phyloP scores from a whole-genome alignment of 1,284 basidiomycete genomes.

The Pholiota adiposa region DNA sequence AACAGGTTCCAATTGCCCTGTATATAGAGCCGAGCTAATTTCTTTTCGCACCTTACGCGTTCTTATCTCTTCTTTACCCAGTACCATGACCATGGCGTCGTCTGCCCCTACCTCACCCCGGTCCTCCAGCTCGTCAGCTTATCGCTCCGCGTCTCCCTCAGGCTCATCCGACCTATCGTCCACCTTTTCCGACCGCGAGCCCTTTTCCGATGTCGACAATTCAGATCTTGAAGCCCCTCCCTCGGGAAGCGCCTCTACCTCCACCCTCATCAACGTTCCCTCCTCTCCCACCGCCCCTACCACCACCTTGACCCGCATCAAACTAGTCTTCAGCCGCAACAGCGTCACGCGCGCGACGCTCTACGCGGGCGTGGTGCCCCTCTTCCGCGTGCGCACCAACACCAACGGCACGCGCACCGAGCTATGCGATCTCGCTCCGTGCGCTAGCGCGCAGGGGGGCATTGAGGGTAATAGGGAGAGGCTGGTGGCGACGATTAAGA shows the following conservation, averaged over 20 bases:
- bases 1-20: background rate
- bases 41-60: background rate
- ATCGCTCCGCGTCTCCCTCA: background rate
- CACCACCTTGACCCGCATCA: too few species aligned
- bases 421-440: slow-evolving; percentile 10
- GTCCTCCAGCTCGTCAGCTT: background rate
- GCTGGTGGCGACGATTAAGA: slow-evolving; percentile 19
- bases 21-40: background rate
- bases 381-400: slow-evolving; percentile 20
- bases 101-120: background rate
- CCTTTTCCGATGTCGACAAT: background rate
- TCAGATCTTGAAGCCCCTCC: too few species aligned
- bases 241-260: slow-evolving; percentile 11
- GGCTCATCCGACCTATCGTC: background rate
- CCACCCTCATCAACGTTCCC: slow-evolving; percentile 20
- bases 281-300: slow-evolving; percentile 13
- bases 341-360: slow-evolving; percentile 20
- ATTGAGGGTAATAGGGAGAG: slow-evolving; percentile 6
- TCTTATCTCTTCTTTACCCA: background rate
- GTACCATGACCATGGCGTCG: background rate
- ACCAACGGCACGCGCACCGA: slow-evolving; percentile 18
- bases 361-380: slow-evolving; percentile 12
- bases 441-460: background rate
- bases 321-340: slow-evolving; percentile 22
- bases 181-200: background rate